phyloP scores from a whole-genome alignment of 345 rosid species.

The Brassica carinata region DNA sequence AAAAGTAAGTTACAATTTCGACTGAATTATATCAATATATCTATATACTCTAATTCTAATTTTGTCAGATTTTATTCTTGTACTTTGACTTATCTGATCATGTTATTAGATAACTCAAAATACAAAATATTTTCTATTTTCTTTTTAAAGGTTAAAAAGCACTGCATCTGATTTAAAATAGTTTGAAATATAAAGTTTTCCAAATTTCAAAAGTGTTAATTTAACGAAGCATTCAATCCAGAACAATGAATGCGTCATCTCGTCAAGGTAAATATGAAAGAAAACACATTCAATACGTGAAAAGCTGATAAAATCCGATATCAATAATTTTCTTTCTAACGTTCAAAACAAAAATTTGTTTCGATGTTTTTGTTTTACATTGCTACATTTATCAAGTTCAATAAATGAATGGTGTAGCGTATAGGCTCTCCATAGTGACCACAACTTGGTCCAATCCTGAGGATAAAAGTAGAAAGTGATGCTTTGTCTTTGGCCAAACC shows the following conservation, averaged over 20 bases:
- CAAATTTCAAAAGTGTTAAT: constrained; percentile 12
- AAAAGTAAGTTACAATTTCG: background rate
- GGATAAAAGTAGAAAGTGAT: constrained; percentile 33
- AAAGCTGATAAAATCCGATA: background rate
- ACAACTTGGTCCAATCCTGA: constrained; percentile 17
- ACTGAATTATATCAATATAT: background rate
- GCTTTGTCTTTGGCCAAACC: constrained; percentile 38
- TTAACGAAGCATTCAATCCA: constrained; percentile 23
- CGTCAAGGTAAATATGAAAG: background rate
- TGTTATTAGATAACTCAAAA: background rate
- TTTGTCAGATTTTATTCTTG: background rate
- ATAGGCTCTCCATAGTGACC: constrained; percentile 20
- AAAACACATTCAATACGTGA: constrained; percentile 14
- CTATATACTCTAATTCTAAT: background rate
- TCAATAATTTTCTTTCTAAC: background rate
- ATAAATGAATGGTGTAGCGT: constrained; percentile 3
- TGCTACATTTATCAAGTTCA: background rate
- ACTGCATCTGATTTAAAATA: constrained; percentile 6
- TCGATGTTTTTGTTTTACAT: background rate
- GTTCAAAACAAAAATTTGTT: background rate
- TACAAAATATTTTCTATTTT: background rate
- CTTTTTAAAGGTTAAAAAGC: background rate
- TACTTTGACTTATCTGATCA: background rate
- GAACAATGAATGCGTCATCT: constrained; percentile 12
- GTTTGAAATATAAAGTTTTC: constrained; percentile 11